Percentiles rank a stretch among this genome's conserved stretches.
phyloP scores from a whole-genome alignment of 2,329 filamentous ascomycete genomes.

The Hymenoscyphus repandus region DNA sequence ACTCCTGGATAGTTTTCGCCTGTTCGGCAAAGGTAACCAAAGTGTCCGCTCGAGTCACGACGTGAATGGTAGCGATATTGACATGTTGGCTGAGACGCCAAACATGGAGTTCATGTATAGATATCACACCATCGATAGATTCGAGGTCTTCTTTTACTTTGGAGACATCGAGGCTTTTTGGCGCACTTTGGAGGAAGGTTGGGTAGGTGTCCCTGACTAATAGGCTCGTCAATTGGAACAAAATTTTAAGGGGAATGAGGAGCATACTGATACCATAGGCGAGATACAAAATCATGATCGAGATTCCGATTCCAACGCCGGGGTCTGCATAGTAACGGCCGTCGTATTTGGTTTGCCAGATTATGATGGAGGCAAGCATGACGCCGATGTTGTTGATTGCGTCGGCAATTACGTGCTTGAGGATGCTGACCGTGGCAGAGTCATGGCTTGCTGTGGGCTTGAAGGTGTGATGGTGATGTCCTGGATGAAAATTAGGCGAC shows the following conservation, averaged over 20 bases:
- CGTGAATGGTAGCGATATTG: conserved; percentile 62
- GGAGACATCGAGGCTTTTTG: background rate
- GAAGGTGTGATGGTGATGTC: conserved; percentile 44
- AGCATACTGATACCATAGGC: background rate
- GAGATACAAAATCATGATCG: conserved; percentile 54
- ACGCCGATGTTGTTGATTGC: conserved; percentile 73
- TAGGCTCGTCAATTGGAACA: background rate
- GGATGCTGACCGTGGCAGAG: conserved; percentile 65
- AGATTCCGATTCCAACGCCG: conserved; percentile 61
- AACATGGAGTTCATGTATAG: conserved; percentile 67
- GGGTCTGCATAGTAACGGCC: conserved; percentile 68
- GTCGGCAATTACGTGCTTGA: conserved; percentile 68
- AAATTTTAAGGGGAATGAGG: background rate
- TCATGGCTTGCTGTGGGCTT: conserved; percentile 42
- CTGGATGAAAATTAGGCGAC: conserved; percentile 30
- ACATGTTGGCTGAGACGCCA: conserved; percentile 70
- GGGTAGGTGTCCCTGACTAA: background rate
- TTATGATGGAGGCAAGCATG: conserved; percentile 62
- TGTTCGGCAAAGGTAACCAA: conserved; percentile 54
- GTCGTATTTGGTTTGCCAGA: conserved; percentile 58
- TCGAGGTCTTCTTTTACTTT: background rate
- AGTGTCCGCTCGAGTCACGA: conserved; percentile 55
- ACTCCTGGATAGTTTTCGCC: conserved; percentile 59
- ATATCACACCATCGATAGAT: conserved; percentile 53
- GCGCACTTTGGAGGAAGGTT: background rate